Conservation (phyloP, 2,329 filamentous ascomycete genomes). For the Colletotrichum chrysophilum region DNA sequence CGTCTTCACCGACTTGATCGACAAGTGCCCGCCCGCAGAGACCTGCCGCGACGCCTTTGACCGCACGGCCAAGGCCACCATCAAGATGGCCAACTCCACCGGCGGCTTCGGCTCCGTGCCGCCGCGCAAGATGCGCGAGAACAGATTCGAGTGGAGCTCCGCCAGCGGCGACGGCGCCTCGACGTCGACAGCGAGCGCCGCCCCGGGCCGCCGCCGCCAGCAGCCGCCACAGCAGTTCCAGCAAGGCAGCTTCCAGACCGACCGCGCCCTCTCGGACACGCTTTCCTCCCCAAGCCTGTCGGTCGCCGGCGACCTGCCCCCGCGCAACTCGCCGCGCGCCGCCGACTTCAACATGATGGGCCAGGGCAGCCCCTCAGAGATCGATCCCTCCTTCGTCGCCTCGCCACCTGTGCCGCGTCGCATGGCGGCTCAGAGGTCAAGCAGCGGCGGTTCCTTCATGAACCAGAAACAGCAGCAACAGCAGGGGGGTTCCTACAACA, state of each 20-base stretch:
- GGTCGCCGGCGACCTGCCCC: slow-evolving; percentile 37
- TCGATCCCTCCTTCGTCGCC: slow-evolving; percentile 50
- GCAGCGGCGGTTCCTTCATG: slow-evolving; percentile 34
- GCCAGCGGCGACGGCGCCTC: slow-evolving; percentile 28
- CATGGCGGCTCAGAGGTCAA: slow-evolving; percentile 37
- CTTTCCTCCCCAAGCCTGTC: slow-evolving; percentile 47
- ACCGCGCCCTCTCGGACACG: slow-evolving; percentile 42
- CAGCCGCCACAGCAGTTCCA: slow-evolving; percentile 25
- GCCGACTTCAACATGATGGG: slow-evolving; percentile 40
- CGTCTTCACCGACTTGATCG: slow-evolving; percentile 87
- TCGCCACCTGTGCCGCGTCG: slow-evolving; percentile 47
- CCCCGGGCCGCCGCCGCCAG: slow-evolving; percentile 13
- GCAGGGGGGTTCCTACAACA: background rate
- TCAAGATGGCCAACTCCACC: slow-evolving; percentile 91
- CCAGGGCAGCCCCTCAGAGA: slow-evolving; percentile 31
- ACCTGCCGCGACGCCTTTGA: slow-evolving; percentile 95
- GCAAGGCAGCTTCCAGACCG: slow-evolving; percentile 32
- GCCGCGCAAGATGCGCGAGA: slow-evolving; percentile 13
- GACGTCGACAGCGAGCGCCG: slow-evolving; percentile 25
- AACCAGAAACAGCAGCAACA: slow-evolving; percentile 39
- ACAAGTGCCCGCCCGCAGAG: slow-evolving; percentile 94
- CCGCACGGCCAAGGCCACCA: slow-evolving; percentile 91
- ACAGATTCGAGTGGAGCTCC: slow-evolving; percentile 32
- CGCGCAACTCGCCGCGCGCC: slow-evolving; percentile 46
- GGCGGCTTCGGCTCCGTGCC: slow-evolving; percentile 71